These are phyloP conservation scores for Otatea glauca DNA, from an alignment of 176 grass and related monocot genomes.

Conservation along the genomic window DNA sequence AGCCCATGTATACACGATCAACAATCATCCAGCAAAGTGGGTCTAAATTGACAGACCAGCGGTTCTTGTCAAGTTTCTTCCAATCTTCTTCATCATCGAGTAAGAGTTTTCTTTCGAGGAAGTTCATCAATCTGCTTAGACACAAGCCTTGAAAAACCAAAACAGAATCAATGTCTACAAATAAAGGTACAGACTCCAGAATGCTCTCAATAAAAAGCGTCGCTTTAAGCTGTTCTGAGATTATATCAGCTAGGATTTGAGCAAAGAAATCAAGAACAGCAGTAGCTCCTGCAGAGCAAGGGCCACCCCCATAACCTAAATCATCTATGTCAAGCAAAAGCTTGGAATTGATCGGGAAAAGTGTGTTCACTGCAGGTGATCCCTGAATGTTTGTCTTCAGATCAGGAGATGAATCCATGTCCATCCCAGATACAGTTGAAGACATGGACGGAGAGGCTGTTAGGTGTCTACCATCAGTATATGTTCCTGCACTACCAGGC, in stretches of 20 bases:
- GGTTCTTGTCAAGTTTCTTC: conserved; percentile 91
- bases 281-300: conserved; percentile 95
- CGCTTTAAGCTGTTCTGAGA: conserved; percentile 87
- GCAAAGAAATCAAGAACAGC: conserved; percentile 98
- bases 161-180: conserved; percentile 80
- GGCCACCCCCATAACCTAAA: conserved; percentile 93
- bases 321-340: conserved; percentile 94
- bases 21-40: conserved; percentile 95
- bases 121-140: conserved; percentile 98
- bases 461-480: conserved; percentile 65
- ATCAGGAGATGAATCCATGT: conserved; percentile 72
- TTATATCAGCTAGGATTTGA: conserved; percentile 91
- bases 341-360: conserved; percentile 80
- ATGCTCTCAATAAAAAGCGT: conserved; percentile 81
- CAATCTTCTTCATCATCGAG: conserved; percentile 95
- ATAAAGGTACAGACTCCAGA: conserved; percentile 87
- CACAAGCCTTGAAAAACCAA: conserved; percentile 98
- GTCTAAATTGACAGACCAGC: conserved; percentile 93
- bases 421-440: conserved; percentile 73
- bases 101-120: conserved; percentile 90
- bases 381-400: conserved; percentile 64
- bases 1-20: conserved; percentile 95
- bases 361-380: conserved; percentile 55
- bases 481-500: conserved; percentile 64
- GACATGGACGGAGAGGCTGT: conserved; percentile 72